These are phyloP conservation scores for Tulasnella sp. DNA, from an alignment of 768 basidiomycete genomes.

Conservation along the genomic window DNA sequence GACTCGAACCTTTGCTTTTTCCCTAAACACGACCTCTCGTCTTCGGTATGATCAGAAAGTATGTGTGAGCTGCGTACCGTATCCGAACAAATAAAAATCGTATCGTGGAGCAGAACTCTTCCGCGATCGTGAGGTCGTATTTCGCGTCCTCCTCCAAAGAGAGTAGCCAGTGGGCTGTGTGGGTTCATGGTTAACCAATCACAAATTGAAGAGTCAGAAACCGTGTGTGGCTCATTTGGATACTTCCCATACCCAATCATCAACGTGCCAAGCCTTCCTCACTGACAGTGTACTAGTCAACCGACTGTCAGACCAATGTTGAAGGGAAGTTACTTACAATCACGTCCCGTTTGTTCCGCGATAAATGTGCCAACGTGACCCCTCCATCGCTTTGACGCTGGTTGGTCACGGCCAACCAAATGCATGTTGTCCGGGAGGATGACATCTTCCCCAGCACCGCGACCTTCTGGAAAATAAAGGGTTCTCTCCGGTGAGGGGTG, in stretches of 20 bases:
- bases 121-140: neutral
- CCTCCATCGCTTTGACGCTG: neutral
- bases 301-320: neutral
- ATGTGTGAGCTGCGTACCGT: too few species aligned
- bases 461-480: neutral
- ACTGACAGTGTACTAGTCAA: neutral
- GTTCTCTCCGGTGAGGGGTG: neutral
- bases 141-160: neutral
- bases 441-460: neutral
- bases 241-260: slow-evolving; percentile 3
- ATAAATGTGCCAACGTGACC: slow-evolving; percentile 9
- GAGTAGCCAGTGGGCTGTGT: neutral
- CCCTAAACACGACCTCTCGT: too few species aligned
- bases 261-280: slow-evolving; percentile 3
- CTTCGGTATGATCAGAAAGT: too few species aligned
- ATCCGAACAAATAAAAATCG: neutral
- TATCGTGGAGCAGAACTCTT: neutral
- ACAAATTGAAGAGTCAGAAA: neutral
- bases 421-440: neutral
- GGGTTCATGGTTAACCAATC: neutral
- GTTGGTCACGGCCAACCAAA: neutral
- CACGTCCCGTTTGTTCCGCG: neutral
- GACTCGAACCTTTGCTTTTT: slow-evolving; percentile 1
- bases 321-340: neutral
- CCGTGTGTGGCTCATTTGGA: neutral